Evolutionary conservation across 371 early-diverging fungal genomes (phyloP), one percentile per base, ranked within the genome.

Genomic region (Mortierella sp.): DNA sequence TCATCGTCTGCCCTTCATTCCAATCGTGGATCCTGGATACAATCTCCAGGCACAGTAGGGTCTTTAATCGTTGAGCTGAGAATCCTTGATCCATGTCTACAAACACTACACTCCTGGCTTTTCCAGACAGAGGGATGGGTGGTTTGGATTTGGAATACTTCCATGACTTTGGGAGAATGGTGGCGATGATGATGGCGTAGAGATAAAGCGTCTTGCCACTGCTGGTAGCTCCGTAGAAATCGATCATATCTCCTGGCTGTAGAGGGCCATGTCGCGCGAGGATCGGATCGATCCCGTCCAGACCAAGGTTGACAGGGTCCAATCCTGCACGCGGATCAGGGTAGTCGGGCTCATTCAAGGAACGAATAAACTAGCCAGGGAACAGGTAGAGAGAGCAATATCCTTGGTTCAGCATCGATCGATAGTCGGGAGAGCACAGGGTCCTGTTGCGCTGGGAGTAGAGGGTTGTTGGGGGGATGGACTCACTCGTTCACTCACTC

Each of bases 51-150:
- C 54, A 39, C 1, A 76, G 57, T 38, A 76, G 28, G 1, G 21
- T 16, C 13, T 53, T 53, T 13, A 76, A 19, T 10, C 58, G 52
- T 14, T 57, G 28, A 1, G 39, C 66, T 2, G 51, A 59, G 51
- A 76, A 69, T 2, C 76, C 76, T 28, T 54, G 70, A 21, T 69
- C 76, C 46, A 76, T 41, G 26, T 76, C 76, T 2, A 76, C 23
- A 24, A 69, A 76, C 0, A 69, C 12, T 3, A 76, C 76, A 42
- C 66, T 61, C 50, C 54, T 61, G 23, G 69, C 60, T 38, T 57
- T 69, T 1, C 70, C 70, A 1, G 28, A 19, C 14, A 76, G 23
- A 1, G 49, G 43, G 0, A 69, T 12, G 4, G 64, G 28, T 5
- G 62, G 62, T 1, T 45, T 49, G 16, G 65, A 48, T 42, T 42